A percentile compares a stretch with the other conserved stretches of the same genome.
phyloP scores from a whole-genome alignment of 2,329 filamentous ascomycete species.

The Fusarium buharicum region DNA sequence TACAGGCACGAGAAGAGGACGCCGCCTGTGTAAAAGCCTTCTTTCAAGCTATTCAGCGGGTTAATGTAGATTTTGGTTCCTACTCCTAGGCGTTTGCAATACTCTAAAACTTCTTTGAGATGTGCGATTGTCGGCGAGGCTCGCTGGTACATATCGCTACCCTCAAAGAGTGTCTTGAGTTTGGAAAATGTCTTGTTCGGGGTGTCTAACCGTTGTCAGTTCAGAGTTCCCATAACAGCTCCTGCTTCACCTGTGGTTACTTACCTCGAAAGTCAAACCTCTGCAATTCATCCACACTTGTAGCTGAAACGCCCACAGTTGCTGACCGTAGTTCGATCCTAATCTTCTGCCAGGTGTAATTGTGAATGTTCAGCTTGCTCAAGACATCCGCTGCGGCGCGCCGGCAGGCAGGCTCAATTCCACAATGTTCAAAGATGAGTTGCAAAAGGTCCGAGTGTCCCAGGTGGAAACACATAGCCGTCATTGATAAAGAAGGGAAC shows the following conservation, averaged over 20 bases:
- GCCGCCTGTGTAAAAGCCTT: conserved; percentile 87
- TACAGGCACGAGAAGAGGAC: conserved; percentile 91
- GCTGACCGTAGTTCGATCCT: conserved; percentile 84
- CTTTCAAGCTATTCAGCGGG: conserved; percentile 87
- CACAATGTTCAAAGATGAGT: conserved; percentile 89
- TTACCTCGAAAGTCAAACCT: conserved; percentile 89
- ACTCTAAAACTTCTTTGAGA: conserved; percentile 79
- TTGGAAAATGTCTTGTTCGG: conserved; percentile 67
- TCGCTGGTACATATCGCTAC: conserved; percentile 75
- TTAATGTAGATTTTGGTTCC: conserved; percentile 83
- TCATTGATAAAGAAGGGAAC: conserved; percentile 78
- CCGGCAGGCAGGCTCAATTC: conserved; percentile 75
- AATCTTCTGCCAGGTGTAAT: conserved; percentile 85
- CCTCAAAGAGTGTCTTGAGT: conserved; percentile 69
- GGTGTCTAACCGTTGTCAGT: conserved; percentile 56
- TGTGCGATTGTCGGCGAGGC: conserved; percentile 82
- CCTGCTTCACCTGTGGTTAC: conserved; percentile 26
- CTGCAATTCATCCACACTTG: conserved; percentile 88
- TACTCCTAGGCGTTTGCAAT: conserved; percentile 79
- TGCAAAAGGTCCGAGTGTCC: conserved; percentile 90
- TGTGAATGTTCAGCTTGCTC: conserved; percentile 85
- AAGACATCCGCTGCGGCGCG: conserved; percentile 82
- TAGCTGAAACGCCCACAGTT: conserved; percentile 83
- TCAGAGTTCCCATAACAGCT: neutral
- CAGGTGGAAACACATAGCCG: conserved; percentile 86